Evolutionary conservation across 1,139 yeast species (phyloP).

Genomic region (Taphrina communis): DNA sequence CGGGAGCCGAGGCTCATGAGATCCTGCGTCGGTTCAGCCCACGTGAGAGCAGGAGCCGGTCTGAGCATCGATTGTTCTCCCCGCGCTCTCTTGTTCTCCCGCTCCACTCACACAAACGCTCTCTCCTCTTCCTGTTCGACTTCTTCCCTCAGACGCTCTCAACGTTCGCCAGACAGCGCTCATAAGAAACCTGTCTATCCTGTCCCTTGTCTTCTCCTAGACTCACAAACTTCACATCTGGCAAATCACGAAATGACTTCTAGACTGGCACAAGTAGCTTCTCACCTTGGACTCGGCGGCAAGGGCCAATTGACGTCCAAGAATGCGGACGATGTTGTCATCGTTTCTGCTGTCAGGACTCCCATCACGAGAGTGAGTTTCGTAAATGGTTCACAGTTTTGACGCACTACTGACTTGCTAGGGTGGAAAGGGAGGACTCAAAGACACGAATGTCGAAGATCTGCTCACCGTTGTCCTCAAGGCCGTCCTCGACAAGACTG

Average conservation of each 20-base stretch:
- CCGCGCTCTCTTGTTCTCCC: too few relatives aligned
- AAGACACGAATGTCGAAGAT: constrained; percentile 77
- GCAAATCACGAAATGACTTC: constrained; percentile 16
- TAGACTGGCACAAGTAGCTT: constrained; percentile 33
- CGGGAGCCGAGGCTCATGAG: constrained; percentile 2
- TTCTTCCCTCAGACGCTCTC: too few relatives aligned
- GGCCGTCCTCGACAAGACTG: constrained; percentile 57
- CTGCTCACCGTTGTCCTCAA: constrained; percentile 67
- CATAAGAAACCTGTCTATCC: too few relatives aligned
- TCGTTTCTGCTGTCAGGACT: constrained; percentile 86
- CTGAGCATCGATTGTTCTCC: too few relatives aligned
- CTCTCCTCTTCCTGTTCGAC: too few relatives aligned
- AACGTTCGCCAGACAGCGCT: too few relatives aligned
- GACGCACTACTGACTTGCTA: constrained; percentile 50
- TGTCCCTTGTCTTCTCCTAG: too few relatives aligned
- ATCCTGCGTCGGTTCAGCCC: too few relatives aligned
- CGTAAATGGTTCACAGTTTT: too few relatives aligned
- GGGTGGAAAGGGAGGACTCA: constrained; percentile 83
- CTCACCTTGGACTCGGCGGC: constrained; percentile 40
- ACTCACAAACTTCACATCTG: neutral
- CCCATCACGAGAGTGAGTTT: constrained; percentile 61
- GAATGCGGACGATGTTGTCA: constrained; percentile 78
- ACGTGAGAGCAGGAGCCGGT: too few relatives aligned
- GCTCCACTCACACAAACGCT: too few relatives aligned
- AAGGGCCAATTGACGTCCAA: constrained; percentile 31